Conservation (phyloP, 2,329 filamentous ascomycete species). For the Aspergillus calidoustus region DNA sequence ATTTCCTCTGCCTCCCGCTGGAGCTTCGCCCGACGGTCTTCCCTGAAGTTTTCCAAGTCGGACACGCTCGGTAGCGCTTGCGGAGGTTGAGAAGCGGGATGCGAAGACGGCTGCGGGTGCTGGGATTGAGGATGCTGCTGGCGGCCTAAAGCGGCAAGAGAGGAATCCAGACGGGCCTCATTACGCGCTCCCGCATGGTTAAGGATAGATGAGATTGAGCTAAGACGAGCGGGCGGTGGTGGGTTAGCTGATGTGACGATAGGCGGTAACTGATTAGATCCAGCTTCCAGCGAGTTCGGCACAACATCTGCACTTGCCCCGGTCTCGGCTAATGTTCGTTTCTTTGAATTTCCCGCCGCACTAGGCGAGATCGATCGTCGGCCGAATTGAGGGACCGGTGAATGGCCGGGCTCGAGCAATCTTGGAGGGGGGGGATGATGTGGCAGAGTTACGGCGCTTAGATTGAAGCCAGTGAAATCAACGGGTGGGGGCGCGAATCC, state of each 20-base stretch:
- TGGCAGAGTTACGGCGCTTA: constrained; percentile 37
- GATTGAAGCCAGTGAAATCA: constrained; percentile 55
- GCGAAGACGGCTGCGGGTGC: constrained; percentile 29
- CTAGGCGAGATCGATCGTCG: constrained; percentile 40
- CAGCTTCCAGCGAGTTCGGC: constrained; percentile 37
- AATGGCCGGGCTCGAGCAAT: constrained; percentile 35
- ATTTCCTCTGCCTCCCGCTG: constrained; percentile 76
- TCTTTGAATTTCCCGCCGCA: constrained; percentile 37
- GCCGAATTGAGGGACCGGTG: constrained; percentile 35
- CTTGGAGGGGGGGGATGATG: constrained; percentile 37
- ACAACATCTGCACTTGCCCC: constrained; percentile 32
- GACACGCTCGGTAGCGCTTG: constrained; percentile 39
- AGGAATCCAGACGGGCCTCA: constrained; percentile 49
- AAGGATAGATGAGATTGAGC: constrained; percentile 76
- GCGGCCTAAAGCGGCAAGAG: constrained; percentile 37
- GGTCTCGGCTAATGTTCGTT: constrained; percentile 43
- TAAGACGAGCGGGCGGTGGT: constrained; percentile 63
- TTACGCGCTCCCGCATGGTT: constrained; percentile 57
- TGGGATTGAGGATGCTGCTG: constrained; percentile 37
- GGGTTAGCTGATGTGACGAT: constrained; percentile 43
- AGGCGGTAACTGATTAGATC: constrained; percentile 44
- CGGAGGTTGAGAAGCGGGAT: constrained; percentile 25
- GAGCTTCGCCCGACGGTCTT: constrained; percentile 68
- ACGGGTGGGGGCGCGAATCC: constrained; percentile 51
- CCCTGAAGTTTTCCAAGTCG: constrained; percentile 59